Evolutionary conservation across 2,329 filamentous ascomycete genomes (phyloP).

Genomic region (Botrytis sinoallii): DNA sequence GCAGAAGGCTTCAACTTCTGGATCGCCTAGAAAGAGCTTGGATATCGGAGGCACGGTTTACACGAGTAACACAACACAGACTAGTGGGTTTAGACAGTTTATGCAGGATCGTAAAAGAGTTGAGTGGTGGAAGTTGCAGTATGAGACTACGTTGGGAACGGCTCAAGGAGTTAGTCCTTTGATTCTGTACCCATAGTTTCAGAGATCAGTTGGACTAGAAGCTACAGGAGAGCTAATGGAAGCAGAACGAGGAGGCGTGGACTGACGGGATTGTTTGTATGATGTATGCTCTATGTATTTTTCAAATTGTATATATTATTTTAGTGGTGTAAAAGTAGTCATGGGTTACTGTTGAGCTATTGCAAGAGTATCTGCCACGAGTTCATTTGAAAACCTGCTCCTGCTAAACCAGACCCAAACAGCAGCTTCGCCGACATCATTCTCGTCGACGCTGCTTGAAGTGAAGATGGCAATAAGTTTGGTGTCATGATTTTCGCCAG

Average conservation of each 20-base stretch:
- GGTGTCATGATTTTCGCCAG: too few species aligned
- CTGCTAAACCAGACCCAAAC: rapidly evolving
- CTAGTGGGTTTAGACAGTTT: background rate
- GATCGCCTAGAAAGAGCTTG: conserved; percentile 1
- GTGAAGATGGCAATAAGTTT: too few species aligned
- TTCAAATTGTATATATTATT: background rate
- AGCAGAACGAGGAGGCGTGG: too few species aligned
- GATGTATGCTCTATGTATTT: background rate
- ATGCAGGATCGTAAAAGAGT: background rate
- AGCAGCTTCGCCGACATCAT: too few species aligned
- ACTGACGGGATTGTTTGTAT: too few species aligned
- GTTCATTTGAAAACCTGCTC: too few species aligned
- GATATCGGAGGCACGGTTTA: background rate
- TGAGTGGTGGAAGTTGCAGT: conserved; percentile 12
- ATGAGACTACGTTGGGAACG: background rate
- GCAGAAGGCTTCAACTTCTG: background rate
- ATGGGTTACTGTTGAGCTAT: too few species aligned
- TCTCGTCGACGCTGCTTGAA: too few species aligned
- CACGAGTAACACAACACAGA: background rate
- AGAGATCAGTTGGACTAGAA: background rate
- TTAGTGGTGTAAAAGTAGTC: too few species aligned
- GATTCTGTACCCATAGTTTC: background rate
- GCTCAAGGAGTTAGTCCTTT: background rate
- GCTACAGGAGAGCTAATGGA: too few species aligned
- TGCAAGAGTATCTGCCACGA: too few species aligned